Percentiles rank a stretch among this genome's conserved stretches.
Evolutionary conservation across 352 stramenopile species (phyloP).

Genomic region (Saprolegnia diclina): DNA sequence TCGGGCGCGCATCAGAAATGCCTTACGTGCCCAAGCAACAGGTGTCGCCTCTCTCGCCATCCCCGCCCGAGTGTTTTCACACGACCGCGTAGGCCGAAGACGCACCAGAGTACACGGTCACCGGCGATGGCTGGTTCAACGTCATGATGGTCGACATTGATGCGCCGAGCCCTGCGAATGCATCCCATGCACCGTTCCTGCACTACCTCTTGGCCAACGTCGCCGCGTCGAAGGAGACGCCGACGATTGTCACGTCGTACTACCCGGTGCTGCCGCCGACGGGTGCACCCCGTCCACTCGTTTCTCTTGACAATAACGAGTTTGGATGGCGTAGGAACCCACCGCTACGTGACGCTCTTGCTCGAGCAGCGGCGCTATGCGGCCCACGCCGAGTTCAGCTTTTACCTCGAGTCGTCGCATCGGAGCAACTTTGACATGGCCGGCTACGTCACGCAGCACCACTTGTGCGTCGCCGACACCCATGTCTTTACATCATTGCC

Average conservation of each 20-base stretch:
- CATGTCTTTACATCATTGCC: neutral
- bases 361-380: neutral
- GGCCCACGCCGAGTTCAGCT: neutral
- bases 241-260: slow-evolving; percentile 42
- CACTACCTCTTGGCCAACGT: slow-evolving; percentile 55
- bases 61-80: slow-evolving; percentile 12
- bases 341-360: slow-evolving; percentile 7
- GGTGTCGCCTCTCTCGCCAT: neutral
- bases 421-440: slow-evolving; percentile 7
- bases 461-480: neutral
- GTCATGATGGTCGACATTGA: slow-evolving; percentile 68
- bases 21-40: slow-evolving; percentile 36
- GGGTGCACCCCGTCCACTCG: slow-evolving; percentile 20
- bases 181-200: slow-evolving; percentile 58
- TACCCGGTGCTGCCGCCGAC: slow-evolving; percentile 48
- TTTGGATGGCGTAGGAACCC: neutral
- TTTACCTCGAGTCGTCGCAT: neutral
- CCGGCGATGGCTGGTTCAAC: slow-evolving; percentile 39
- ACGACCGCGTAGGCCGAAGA: slow-evolving; percentile 33
- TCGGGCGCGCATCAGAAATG: slow-evolving; percentile 27
- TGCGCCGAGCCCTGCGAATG: slow-evolving; percentile 44
- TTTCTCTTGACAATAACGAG: neutral
- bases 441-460: neutral
- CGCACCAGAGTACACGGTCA: slow-evolving; percentile 29
- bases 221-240: neutral